Evolutionary conservation across 192 early-diverging fungal species (phyloP).

Genomic region (Podila minutissima): DNA sequence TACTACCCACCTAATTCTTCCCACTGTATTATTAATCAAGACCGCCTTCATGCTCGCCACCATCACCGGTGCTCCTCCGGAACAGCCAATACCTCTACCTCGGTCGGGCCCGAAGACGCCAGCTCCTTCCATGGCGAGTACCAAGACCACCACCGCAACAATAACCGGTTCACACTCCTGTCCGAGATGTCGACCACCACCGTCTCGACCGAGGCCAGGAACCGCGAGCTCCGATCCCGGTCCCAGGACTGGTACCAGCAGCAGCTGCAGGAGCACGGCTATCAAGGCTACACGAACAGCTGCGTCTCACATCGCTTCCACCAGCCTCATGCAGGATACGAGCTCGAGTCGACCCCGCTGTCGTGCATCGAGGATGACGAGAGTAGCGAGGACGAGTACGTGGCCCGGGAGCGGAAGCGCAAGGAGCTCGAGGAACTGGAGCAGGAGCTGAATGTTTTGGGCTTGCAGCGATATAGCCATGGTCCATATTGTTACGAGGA

Average conservation of each 20-base stretch:
- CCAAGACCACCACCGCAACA: neutral
- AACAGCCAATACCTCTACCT: neutral
- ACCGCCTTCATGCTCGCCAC: neutral
- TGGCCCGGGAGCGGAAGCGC: neutral
- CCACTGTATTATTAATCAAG: neutral
- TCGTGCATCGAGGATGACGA: constrained; percentile 4
- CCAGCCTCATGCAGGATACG: neutral
- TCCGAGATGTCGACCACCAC: neutral
- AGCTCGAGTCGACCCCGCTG: neutral
- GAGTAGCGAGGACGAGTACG: neutral
- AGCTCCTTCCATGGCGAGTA: neutral
- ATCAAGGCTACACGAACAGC: neutral
- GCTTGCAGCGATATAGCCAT: constrained; percentile 1
- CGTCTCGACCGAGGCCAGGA: neutral
- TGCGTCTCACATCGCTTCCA: neutral
- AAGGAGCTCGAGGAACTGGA: constrained; percentile 18
- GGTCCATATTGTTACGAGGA: neutral
- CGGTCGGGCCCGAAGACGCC: neutral
- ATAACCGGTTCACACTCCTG: neutral
- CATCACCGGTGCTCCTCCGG: neutral
- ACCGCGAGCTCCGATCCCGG: neutral
- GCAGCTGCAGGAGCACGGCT: neutral
- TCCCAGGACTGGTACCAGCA: neutral
- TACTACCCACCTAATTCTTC: neutral
- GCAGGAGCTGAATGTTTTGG: constrained; percentile 14